A percentile compares a stretch with the other conserved stretches of the same genome.
Conservation (phyloP, 2,329 filamentous ascomycete species). For the Aspergillus fructus region DNA sequence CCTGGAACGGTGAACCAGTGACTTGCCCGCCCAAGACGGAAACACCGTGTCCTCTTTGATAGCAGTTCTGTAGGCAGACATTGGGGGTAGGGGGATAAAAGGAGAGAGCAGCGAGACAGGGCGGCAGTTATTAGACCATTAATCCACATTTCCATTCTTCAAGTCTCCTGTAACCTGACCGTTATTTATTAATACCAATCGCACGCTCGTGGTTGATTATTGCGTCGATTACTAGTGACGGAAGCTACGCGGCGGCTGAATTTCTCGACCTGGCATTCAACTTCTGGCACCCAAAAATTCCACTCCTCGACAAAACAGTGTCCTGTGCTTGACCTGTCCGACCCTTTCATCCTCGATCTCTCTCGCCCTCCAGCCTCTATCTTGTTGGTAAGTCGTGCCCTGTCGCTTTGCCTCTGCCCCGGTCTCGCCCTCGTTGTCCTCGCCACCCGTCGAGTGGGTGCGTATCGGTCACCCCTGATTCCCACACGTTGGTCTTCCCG, state of each 20-base stretch:
- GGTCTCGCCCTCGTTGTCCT: background rate
- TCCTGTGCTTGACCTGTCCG: constrained; percentile 11
- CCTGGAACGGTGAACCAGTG: background rate
- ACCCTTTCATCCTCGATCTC: constrained; percentile 7
- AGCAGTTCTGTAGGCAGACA: constrained; percentile 4
- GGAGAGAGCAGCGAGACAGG: background rate
- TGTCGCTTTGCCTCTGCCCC: constrained; percentile 1
- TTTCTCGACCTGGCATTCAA: constrained; percentile 33
- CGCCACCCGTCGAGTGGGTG: constrained; percentile 6
- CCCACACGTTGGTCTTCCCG: constrained; percentile 17
- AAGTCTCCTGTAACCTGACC: no score
- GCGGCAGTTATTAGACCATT: background rate
- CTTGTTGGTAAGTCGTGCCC: constrained; percentile 14
- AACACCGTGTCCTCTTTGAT: constrained; percentile 33
- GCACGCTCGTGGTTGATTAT: background rate
- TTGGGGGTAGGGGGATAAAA: background rate
- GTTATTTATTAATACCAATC: no score
- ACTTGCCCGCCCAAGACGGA: constrained; percentile 13
- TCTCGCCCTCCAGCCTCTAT: constrained; percentile 8
- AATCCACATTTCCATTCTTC: background rate
- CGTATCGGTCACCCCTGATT: constrained; percentile 19
- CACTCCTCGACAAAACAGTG: constrained; percentile 26
- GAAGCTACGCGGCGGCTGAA: constrained; percentile 40
- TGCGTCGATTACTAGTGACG: constrained; percentile 30
- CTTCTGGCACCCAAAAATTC: constrained; percentile 36